Conservation (phyloP, 2,329 filamentous ascomycete genomes). For the Colletotrichum sidae region DNA sequence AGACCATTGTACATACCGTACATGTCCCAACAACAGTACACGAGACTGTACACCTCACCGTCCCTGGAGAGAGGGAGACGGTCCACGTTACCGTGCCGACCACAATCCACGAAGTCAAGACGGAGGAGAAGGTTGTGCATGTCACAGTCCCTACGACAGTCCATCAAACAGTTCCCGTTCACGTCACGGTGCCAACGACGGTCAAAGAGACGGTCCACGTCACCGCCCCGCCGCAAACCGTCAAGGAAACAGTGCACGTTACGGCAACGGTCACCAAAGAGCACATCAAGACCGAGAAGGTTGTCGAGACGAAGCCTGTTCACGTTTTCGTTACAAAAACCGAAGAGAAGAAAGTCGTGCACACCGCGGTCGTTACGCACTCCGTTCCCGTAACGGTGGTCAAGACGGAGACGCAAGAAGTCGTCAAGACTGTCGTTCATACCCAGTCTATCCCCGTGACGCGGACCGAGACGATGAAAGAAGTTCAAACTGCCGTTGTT, state of each 20-base stretch:
- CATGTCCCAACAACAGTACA: slow-evolving; percentile 33
- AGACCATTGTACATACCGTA: slow-evolving; percentile 33
- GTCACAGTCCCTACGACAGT: slow-evolving; percentile 21
- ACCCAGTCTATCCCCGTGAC: slow-evolving; percentile 23
- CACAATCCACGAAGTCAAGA: slow-evolving; percentile 25
- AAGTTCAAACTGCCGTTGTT: slow-evolving; percentile 7
- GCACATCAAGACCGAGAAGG: slow-evolving; percentile 10
- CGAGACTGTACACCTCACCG: slow-evolving; percentile 23
- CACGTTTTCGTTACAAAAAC: slow-evolving; percentile 24
- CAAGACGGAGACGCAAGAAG: slow-evolving; percentile 22
- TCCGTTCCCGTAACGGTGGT: slow-evolving; percentile 21
- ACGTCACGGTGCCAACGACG: slow-evolving; percentile 16
- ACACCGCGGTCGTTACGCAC: slow-evolving; percentile 17
- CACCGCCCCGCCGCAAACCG: slow-evolving; percentile 11
- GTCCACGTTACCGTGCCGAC: slow-evolving; percentile 31
- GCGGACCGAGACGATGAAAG: slow-evolving; percentile 10
- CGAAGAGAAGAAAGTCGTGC: slow-evolving; percentile 21
- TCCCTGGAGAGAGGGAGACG: slow-evolving; percentile 17
- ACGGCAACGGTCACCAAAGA: slow-evolving; percentile 15
- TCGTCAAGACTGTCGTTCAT: slow-evolving; percentile 14
- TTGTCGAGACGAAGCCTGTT: slow-evolving; percentile 12
- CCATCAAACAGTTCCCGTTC: slow-evolving; percentile 22
- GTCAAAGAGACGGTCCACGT: slow-evolving; percentile 25
- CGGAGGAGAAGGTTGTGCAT: slow-evolving; percentile 1
- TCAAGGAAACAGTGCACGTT: slow-evolving; percentile 31